Base-by-base conservation (phyloP, 352 stramenopile genomes). In the Globisporangium heterothallicum region DNA sequence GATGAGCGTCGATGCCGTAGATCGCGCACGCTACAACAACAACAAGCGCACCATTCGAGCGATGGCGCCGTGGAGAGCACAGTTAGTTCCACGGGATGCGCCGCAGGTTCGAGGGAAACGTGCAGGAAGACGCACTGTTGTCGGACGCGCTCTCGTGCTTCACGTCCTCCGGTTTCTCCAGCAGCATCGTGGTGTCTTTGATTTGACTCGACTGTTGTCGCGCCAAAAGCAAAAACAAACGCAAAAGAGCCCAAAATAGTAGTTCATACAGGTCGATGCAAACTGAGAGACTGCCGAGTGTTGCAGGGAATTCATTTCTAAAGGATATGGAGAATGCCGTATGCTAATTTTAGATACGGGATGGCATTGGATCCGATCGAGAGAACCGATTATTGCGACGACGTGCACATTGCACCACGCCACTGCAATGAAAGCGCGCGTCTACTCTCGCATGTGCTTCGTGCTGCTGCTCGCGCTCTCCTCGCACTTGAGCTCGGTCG, bases 1-100 rank as follows among this genome's bases (percentile, higher is more conserved):
- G 81, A 61, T 94, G 81, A 24, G 79, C 79, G 59, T 94, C 84
- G 14, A 94, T 68, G 42, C 81, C 79, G 56, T 94, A 94, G 62
- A 94, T 92, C 46, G 81, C 79, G 47, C 74, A 80, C 14, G 75
- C 81, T 92, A 47, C 25, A 58, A 40, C 16, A 22, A 64, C 42
- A 38, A 16, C n/a, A 38, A 30, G 21, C 21, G 36, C 12, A n/a
- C 19, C 3, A 13, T 42, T 25, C 58, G 22, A 42, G 8, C 51
- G 19, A 48, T 3, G 1, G 12, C n/a, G n/a, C n/a, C n/a, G n/a
- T n/a, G n/a, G n/a, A n/a, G n/a, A n/a, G n/a, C n/a, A n/a, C n/a
- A n/a, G n/a, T n/a, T n/a, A n/a, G n/a, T n/a, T n/a, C n/a, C n/a
- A n/a, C n/a, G n/a, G n/a, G n/a, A n/a, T n/a, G n/a, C n/a, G n/a